These are phyloP conservation scores for Periconia sp. DNA, from an alignment of 2,329 filamentous ascomycete species.

Conservation along the genomic window DNA sequence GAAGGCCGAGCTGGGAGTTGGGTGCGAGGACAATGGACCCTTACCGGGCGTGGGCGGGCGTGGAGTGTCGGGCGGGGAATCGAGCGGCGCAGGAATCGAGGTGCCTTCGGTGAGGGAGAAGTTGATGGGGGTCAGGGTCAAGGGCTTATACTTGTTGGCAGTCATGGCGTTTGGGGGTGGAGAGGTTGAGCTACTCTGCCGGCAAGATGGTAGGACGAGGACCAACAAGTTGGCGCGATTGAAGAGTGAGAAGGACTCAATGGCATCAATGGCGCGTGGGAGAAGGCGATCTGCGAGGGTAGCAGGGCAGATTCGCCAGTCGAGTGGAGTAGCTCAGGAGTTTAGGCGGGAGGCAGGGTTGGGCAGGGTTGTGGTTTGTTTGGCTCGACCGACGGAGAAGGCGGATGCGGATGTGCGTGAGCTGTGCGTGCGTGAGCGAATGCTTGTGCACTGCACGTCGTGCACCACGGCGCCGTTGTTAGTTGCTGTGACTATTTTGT, in stretches of 20 bases:
- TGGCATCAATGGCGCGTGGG: conserved; percentile 16
- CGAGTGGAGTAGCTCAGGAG: conserved; percentile 31
- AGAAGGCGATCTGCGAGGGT: conserved; percentile 9
- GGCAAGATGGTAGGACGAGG: conserved; percentile 4
- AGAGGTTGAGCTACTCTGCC: conserved; percentile 1
- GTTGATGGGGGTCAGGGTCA: conserved; percentile 42
- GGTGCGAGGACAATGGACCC: conserved; percentile 45
- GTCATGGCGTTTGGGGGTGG: conserved; percentile 23
- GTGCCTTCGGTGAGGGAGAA: conserved; percentile 47
- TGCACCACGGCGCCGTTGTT: background rate
- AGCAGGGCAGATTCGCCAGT: conserved; percentile 3
- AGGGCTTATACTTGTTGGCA: conserved; percentile 36
- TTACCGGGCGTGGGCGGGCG: conserved; percentile 42
- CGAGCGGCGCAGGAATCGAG: conserved; percentile 44
- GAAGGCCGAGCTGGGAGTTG: conserved; percentile 37
- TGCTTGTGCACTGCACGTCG: too few relatives aligned
- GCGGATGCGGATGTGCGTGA: background rate
- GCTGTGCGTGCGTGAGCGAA: background rate
- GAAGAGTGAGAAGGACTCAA: conserved; percentile 11
- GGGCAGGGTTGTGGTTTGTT: background rate
- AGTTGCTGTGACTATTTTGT: background rate
- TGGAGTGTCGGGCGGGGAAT: conserved; percentile 42
- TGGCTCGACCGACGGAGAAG: conserved; percentile 1
- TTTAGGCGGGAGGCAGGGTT: conserved; percentile 24
- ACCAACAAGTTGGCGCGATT: conserved; percentile 2